Evolutionary conservation across 1,139 yeast species (phyloP), one percentile per base, ranked within the genome.

Genomic region (Hansenula anomala): DNA sequence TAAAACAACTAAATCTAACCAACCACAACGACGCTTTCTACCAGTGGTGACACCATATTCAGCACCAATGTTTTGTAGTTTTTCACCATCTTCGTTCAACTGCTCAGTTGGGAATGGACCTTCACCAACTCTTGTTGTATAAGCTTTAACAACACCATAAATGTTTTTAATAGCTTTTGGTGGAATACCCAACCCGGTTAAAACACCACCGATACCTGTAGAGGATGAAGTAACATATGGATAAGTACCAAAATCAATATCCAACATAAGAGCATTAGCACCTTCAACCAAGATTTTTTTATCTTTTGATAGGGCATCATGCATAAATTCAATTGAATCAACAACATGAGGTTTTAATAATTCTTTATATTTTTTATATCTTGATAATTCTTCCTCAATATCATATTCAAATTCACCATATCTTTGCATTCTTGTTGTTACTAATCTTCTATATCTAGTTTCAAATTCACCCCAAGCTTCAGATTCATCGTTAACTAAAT

Each of bases 71-170:
- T 72, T 67, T 66, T 94, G 98, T 58, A 92, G 73, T 49, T 80
- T 78, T 58, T 85, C 96, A 57, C 99, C 99, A 39, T 71, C 77
- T 31, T 70, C 80, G 63, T 92, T 89, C 61, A 90, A 75, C 64
- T 90, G 97, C 67, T 92, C 99, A 42, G 97, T 83, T 47, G 99
- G 97, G 85, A 92, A 92, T 28, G 99, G 98, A 47, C 99, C 99
- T 59, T 89, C 97, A 56, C 99, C 99, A 42, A 92, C 99, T 67
- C 99, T 81, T 31, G 98, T 92, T 36, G 98, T 94, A 66, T 92
- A 92, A 34, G 98, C 98, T 71, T 92, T 92, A 40, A 90, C 97
- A 32, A 92, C 98, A 64, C 99, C 99, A 60, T 83, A 88, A 36
- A 89, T 72, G 60, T 88, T 82, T 40, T 72, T 75, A 54, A 92